Conservation (phyloP, 768 basidiomycete genomes). For the Tricholoma saponaceum region DNA sequence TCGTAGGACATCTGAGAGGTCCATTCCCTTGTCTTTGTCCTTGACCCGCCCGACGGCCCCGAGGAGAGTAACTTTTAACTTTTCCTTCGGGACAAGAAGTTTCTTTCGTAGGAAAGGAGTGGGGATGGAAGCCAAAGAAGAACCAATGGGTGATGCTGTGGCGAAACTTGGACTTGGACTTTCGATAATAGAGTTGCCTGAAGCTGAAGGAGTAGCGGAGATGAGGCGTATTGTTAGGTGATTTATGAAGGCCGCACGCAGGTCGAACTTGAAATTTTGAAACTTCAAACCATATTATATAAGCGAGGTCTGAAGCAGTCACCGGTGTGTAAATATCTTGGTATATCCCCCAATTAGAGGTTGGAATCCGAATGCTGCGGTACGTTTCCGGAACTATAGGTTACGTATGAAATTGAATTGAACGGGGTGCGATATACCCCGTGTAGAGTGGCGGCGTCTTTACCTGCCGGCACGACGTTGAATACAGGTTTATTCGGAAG, state of each 20-base stretch:
- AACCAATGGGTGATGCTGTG: slow-evolving; percentile 30
- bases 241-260: too few relatives aligned
- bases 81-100: slow-evolving; percentile 63
- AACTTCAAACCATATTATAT: too few relatives aligned
- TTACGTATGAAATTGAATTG: too few relatives aligned
- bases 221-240: slow-evolving; percentile 73
- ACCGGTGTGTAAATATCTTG: too few relatives aligned
- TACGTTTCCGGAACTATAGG: slow-evolving; percentile 19
- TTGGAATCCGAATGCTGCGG: slow-evolving; percentile 46
- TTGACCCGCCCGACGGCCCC: slow-evolving; percentile 26
- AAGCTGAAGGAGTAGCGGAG: slow-evolving; percentile 59
- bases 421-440: slow-evolving; percentile 35
- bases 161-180: slow-evolving; percentile 11
- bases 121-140: slow-evolving; percentile 30
- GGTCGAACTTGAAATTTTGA: too few relatives aligned
- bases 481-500: slow-evolving; percentile 62
- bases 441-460: slow-evolving; percentile 48
- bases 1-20: slow-evolving; percentile 59
- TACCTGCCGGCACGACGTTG: slow-evolving; percentile 48
- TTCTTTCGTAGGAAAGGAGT: slow-evolving; percentile 29
- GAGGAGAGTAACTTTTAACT: slow-evolving; percentile 53
- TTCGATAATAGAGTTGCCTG: slow-evolving; percentile 35
- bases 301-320: too few relatives aligned
- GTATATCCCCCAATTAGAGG: slow-evolving; percentile 46
- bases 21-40: slow-evolving; percentile 33